Evolutionary conservation across 164 flowering plant species (phyloP).

Genomic region (Piper longum): DNA sequence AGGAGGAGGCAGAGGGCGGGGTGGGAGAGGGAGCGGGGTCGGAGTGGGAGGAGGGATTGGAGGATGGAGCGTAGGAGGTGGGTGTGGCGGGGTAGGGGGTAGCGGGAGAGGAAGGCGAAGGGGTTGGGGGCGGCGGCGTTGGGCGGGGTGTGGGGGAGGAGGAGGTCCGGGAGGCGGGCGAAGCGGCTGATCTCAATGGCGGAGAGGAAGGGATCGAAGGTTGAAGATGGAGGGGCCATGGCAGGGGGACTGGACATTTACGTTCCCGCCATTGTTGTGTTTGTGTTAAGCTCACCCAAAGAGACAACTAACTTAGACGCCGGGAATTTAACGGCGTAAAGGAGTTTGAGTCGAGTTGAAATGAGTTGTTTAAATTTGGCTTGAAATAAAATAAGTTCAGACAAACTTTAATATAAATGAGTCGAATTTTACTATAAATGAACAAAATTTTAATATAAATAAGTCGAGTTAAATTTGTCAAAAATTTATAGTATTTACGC

Average conservation of each 20-base stretch:
- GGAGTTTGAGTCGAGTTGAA: too few species aligned
- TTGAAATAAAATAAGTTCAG: too few species aligned
- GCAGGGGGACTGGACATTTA: neutral
- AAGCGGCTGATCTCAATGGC: slow-evolving; percentile 33
- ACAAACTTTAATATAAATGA: too few species aligned
- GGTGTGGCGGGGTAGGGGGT: slow-evolving; percentile 18
- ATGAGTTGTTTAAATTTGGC: too few species aligned
- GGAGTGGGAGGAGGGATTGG: slow-evolving; percentile 38
- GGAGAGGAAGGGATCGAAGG: neutral
- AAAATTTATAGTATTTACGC: too few species aligned
- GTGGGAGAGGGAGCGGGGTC: slow-evolving; percentile 42
- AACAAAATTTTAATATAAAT: too few species aligned
- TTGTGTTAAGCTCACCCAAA: too few species aligned
- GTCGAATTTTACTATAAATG: too few species aligned
- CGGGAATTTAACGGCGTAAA: too few species aligned
- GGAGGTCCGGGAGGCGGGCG: slow-evolving; percentile 37
- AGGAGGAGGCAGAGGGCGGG: slow-evolving; percentile 35
- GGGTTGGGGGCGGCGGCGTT: slow-evolving; percentile 26
- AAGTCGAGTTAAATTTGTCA: too few species aligned
- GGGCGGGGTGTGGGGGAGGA: slow-evolving; percentile 13
- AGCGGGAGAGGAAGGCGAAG: slow-evolving; percentile 52
- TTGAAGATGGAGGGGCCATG: neutral
- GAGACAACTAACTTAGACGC: too few species aligned
- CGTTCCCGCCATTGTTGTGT: too few species aligned
- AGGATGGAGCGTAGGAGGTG: slow-evolving; percentile 51